phyloP scores from a whole-genome alignment of 768 basidiomycete species.

The Tylopilus vinaceipallidus region DNA sequence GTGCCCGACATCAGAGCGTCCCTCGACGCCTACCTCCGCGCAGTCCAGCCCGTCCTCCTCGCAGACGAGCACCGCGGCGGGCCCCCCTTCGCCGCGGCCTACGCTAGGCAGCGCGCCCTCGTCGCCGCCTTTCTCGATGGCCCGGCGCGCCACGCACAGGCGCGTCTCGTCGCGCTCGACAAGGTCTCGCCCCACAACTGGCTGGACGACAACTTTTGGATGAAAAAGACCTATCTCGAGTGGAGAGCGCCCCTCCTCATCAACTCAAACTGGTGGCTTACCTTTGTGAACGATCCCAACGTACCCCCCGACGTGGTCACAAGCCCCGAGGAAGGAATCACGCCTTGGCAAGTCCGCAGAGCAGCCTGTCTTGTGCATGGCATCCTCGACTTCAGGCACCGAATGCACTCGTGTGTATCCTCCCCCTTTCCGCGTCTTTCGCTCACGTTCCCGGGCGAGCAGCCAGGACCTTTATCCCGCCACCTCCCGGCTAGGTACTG shows the following conservation, averaged over 20 bases:
- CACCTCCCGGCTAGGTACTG: conserved; percentile 64
- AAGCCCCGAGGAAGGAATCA: conserved; percentile 40
- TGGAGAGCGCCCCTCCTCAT: conserved; percentile 83
- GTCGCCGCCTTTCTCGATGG: conserved; percentile 16
- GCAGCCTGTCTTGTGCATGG: conserved; percentile 81
- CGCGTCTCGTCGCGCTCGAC: conserved; percentile 62
- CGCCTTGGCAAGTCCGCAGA: conserved; percentile 81
- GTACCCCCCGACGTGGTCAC: conserved; percentile 45
- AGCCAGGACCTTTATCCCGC: conserved; percentile 73
- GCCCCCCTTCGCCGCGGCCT: conserved; percentile 37
- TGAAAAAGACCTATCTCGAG: conserved; percentile 82
- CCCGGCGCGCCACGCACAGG: conserved; percentile 19
- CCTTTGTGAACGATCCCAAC: conserved; percentile 70
- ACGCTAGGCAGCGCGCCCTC: conserved; percentile 19
- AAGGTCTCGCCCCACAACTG: conserved; percentile 84
- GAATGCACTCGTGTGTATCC: conserved; percentile 55
- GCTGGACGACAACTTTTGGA: conserved; percentile 94
- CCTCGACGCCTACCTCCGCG: conserved; percentile 73
- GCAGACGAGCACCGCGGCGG: conserved; percentile 68
- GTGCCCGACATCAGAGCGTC: conserved; percentile 77
- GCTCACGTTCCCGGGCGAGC: conserved; percentile 8
- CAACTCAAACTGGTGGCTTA: conserved; percentile 96
- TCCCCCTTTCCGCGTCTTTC: not conserved
- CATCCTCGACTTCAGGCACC: conserved; percentile 68
- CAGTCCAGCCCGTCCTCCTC: conserved; percentile 73